These are phyloP conservation scores for Cucumis melo DNA, from an alignment of 306 rosid genomes.

Conservation along the genomic window DNA sequence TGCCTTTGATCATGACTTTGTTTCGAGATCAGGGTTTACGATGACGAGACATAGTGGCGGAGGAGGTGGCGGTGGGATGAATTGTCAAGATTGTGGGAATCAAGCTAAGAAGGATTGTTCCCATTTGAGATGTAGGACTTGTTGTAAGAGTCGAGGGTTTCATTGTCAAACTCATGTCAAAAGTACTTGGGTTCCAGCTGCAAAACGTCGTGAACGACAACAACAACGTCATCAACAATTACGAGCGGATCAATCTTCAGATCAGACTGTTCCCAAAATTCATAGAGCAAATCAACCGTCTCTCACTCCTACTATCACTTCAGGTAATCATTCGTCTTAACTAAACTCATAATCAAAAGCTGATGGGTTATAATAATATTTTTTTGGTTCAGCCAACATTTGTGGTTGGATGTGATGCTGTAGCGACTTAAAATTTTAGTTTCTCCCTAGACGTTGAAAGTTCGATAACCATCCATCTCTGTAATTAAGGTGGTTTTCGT, in stretches of 20 bases:
- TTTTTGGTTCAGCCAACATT: too few relatives aligned
- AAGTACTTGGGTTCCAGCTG: constrained; percentile 71
- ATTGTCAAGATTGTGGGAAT: constrained; percentile 66
- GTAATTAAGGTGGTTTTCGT: too few relatives aligned
- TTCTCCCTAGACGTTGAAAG: too few relatives aligned
- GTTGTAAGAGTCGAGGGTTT: constrained; percentile 70
- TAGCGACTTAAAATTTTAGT: too few relatives aligned
- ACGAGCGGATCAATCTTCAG: background rate
- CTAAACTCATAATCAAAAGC: background rate
- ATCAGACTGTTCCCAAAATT: constrained; percentile 14
- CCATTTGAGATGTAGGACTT: constrained; percentile 53
- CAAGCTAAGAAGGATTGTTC: constrained; percentile 60
- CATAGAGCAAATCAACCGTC: constrained; percentile 17
- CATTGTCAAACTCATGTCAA: constrained; percentile 58
- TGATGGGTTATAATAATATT: background rate
- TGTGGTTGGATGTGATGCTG: background rate
- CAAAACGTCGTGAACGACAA: constrained; percentile 50
- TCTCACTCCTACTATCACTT: constrained; percentile 6
- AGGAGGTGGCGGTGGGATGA: constrained; percentile 18
- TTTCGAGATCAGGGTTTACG: constrained; percentile 37
- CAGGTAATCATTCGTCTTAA: constrained; percentile 17
- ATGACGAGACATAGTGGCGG: constrained; percentile 33
- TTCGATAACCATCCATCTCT: too few relatives aligned
- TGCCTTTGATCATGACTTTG: constrained; percentile 23
- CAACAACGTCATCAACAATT: constrained; percentile 14